A percentile compares a stretch with the other conserved stretches of the same genome.
Evolutionary conservation across 495 filamentous ascomycete genomes (phyloP).

Genomic region (Aspergillus avenaceus): DNA sequence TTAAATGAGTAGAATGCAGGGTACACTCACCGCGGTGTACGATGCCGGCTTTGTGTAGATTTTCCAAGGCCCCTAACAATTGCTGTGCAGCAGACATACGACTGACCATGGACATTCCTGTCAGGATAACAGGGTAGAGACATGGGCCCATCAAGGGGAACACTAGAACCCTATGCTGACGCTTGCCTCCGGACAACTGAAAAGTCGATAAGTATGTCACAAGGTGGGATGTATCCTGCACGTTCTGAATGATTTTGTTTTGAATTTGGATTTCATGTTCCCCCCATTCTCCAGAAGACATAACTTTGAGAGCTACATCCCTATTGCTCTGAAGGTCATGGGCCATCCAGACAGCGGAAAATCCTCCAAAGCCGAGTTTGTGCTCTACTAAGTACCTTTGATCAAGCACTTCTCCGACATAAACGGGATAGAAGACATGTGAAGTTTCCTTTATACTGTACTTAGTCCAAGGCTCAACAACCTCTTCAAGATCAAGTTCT

Average conservation of each 20-base stretch:
- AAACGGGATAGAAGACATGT: constrained; percentile 15
- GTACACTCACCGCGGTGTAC: constrained; percentile 21
- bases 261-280: constrained; percentile 20
- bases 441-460: constrained; percentile 7
- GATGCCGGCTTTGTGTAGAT: constrained; percentile 23
- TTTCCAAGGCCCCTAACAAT: constrained; percentile 24
- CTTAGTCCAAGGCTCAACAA: constrained; percentile 3
- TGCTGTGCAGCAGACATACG: constrained; percentile 29
- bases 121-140: constrained; percentile 13
- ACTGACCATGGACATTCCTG: constrained; percentile 12
- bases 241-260: constrained; percentile 22
- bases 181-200: constrained; percentile 7
- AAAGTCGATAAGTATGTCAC: constrained; percentile 19
- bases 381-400: constrained; percentile 80
- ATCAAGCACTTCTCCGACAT: constrained; percentile 36
- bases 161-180: constrained; percentile 24
- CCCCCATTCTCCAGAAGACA: constrained; percentile 15
- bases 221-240: constrained; percentile 23
- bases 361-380: constrained; percentile 83
- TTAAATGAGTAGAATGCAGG: background rate
- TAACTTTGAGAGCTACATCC: constrained; percentile 26
- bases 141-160: constrained; percentile 26
- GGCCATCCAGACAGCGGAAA: constrained; percentile 78
- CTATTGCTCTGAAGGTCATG: constrained; percentile 25
- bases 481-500: constrained; percentile 3